Evolutionary conservation across 805 yeast species (phyloP), one percentile per base, ranked within the genome.

Genomic region (Saitoella complicata): DNA sequence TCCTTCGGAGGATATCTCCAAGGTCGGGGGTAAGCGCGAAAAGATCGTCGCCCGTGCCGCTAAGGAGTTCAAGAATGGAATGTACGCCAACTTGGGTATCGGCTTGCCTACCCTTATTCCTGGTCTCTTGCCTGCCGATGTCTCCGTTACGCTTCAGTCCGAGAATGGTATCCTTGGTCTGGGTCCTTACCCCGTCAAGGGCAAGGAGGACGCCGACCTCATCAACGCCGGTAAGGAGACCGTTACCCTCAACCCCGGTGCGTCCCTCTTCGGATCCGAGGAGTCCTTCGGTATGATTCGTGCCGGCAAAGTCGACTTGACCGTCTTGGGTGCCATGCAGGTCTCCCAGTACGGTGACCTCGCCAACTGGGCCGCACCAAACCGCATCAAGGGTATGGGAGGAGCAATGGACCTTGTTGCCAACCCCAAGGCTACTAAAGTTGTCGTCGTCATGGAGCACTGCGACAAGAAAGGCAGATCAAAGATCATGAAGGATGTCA

Each of bases 331-430:
- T 5, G 74, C 71, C 8, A 60, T 70, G 56, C 73, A 70, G 53
- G 74, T 71, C 5, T 65, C 72, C 1, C 60, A 61, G 39, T 56
- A 48, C 40, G 75, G 75, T 36, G 75, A 71, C 46, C 61, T 70
- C 36, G 75, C 75, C 37, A 70, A 70, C 54, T 70, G 75, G 73
- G 72, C 69, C 30, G 58, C 70, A 4, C 74, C 75, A 1, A 73
- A 74, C 6, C 58, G 64, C 46, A 65, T 70, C 39, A 69, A 67
- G 53, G 75, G 75, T 12, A 71, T 70, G 69, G 75, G 75, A 30
- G 74, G 75, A 11, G 74, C 74, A 29, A 71, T 71, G 74, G 74
- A 69, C 51, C 61, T 70, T 29, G 73, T 68, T 5, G 64, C 71
- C 5, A 68, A 68, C 50, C 72, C 73, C 10, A 55, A 56, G 31